These are phyloP conservation scores for Saraca asoca DNA, from an alignment of 331 rosid genomes.

Conservation along the genomic window DNA sequence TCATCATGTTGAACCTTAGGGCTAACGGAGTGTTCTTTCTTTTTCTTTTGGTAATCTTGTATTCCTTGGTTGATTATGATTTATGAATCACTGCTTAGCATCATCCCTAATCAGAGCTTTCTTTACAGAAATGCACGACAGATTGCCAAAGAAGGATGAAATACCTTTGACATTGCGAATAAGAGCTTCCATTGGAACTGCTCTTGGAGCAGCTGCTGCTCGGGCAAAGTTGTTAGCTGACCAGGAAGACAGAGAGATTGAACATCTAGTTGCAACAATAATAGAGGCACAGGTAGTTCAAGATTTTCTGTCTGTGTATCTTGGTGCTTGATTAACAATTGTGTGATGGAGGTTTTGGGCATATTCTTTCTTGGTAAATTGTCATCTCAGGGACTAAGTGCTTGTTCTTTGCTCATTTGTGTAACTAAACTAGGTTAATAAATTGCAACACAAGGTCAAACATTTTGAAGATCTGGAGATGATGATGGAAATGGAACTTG, in stretches of 20 bases:
- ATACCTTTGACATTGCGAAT: constrained; percentile 64
- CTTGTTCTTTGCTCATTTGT: constrained; percentile 30
- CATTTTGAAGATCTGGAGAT: constrained; percentile 76
- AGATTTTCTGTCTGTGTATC: constrained; percentile 25
- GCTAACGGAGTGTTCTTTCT: too few species aligned
- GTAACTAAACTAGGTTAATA: constrained; percentile 49
- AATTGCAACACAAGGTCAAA: constrained; percentile 66
- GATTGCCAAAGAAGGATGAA: constrained; percentile 45
- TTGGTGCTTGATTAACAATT: constrained; percentile 10
- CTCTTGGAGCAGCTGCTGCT: constrained; percentile 95
- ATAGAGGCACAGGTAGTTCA: constrained; percentile 75
- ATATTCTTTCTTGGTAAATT: constrained; percentile 1
- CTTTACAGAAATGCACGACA: constrained; percentile 45
- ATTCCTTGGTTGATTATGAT: constrained; percentile 8
- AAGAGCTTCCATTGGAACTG: constrained; percentile 80
- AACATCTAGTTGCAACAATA: constrained; percentile 70
- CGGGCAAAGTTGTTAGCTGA: constrained; percentile 83
- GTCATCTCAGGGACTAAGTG: constrained; percentile 25
- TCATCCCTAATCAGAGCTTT: constrained; percentile 32
- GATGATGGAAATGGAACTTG: constrained; percentile 69
- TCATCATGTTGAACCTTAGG: too few species aligned
- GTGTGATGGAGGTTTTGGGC: constrained; percentile 25
- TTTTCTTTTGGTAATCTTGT: not conserved
- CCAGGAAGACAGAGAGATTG: constrained; percentile 89
- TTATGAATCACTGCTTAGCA: not conserved